Percentiles rank a stretch among this genome's conserved stretches.
phyloP scores from a whole-genome alignment of 768 basidiomycete species.

The Leccinum olivaceopallidum region DNA sequence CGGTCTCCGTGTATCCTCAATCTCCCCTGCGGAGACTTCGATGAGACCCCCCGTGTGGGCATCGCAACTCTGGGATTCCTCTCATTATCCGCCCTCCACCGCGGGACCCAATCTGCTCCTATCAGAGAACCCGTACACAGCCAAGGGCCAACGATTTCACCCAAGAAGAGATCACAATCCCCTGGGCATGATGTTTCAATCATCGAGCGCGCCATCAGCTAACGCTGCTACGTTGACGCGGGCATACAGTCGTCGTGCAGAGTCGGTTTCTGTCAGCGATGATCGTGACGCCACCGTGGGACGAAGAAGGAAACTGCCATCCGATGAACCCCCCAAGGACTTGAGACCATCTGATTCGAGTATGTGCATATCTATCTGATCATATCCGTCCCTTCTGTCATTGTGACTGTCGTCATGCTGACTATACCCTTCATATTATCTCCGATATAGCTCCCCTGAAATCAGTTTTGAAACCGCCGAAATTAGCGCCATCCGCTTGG shows the following conservation, averaged over 20 bases:
- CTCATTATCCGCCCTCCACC: slow-evolving; percentile 46
- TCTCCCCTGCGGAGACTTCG: slow-evolving; percentile 63
- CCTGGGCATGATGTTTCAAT: slow-evolving; percentile 62
- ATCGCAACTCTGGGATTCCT: slow-evolving; percentile 60
- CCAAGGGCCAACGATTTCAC: slow-evolving; percentile 38
- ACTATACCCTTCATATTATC: slow-evolving; percentile 24
- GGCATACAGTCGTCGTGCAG: slow-evolving; percentile 65
- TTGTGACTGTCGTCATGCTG: slow-evolving; percentile 30
- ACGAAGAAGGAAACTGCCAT: slow-evolving; percentile 46
- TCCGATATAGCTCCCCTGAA: slow-evolving; percentile 59
- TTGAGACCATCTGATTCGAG: slow-evolving; percentile 46
- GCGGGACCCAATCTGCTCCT: slow-evolving; percentile 49
- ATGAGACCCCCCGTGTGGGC: slow-evolving; percentile 65
- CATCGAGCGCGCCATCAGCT: slow-evolving; percentile 68
- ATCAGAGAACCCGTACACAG: slow-evolving; percentile 42
- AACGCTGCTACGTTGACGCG: slow-evolving; percentile 52
- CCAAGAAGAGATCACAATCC: slow-evolving; percentile 43
- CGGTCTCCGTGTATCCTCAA: slow-evolving; percentile 50
- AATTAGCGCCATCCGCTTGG: slow-evolving; percentile 93
- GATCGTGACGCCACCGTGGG: slow-evolving; percentile 78
- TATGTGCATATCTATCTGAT: slow-evolving; percentile 39
- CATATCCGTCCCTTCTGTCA: slow-evolving; percentile 30
- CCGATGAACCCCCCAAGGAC: slow-evolving; percentile 38
- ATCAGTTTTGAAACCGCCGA: slow-evolving; percentile 82
- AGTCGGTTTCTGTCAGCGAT: slow-evolving; percentile 58